Conservation (phyloP, 2,329 filamentous ascomycete genomes). For the Monilinia vaccinii-corymbosi region DNA sequence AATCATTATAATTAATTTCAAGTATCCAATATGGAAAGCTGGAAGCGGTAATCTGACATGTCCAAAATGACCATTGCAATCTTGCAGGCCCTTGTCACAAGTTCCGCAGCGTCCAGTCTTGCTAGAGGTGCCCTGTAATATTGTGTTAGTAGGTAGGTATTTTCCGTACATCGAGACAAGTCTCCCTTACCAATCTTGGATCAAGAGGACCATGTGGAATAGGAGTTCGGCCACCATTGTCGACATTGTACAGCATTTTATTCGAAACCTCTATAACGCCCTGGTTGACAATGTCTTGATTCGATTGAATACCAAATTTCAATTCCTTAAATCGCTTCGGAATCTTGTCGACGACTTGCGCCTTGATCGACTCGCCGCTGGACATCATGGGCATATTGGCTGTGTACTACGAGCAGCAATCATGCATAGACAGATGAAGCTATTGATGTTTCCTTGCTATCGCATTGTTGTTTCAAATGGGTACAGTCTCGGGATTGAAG, state of each 20-base stretch:
- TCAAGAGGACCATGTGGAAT: slow-evolving; percentile 82
- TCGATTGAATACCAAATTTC: slow-evolving; percentile 90
- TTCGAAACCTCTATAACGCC: slow-evolving; percentile 93
- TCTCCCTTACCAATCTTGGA: slow-evolving; percentile 54
- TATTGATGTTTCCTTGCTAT: not conserved
- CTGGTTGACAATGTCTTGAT: slow-evolving; percentile 91
- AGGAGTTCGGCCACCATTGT: slow-evolving; percentile 64
- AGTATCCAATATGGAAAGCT: slow-evolving; percentile 91
- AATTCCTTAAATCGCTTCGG: slow-evolving; percentile 89
- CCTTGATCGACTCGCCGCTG: slow-evolving; percentile 47
- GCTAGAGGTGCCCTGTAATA: slow-evolving; percentile 63
- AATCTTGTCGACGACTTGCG: slow-evolving; percentile 79
- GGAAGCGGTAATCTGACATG: slow-evolving; percentile 85
- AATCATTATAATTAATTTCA: slow-evolving; percentile 86
- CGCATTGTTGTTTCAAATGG: not conserved
- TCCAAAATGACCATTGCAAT: slow-evolving; percentile 92
- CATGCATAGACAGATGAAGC: not conserved
- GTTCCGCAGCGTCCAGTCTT: slow-evolving; percentile 75
- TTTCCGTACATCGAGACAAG: not conserved
- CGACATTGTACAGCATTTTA: slow-evolving; percentile 84
- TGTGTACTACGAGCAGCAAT: not conserved
- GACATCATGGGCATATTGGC: slow-evolving; percentile 21
- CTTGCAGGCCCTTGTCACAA: slow-evolving; percentile 70
- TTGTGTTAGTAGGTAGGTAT: not conserved
- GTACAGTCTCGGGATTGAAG: not conserved